Conservation (phyloP, 163 green algal species). For the Scenedesmus sp. region DNA sequence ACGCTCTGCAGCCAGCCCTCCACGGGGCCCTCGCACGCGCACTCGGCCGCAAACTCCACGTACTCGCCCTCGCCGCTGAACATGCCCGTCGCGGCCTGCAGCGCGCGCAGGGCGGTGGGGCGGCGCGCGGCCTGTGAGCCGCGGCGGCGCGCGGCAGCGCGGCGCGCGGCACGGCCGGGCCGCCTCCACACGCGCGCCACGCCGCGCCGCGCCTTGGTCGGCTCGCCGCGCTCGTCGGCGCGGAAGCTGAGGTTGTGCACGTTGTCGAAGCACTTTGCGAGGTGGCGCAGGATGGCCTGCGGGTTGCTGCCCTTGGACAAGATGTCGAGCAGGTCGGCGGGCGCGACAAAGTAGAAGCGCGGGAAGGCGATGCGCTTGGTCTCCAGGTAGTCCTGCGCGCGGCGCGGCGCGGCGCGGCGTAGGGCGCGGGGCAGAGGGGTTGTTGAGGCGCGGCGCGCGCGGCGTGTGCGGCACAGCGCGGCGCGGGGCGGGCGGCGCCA, state of each 20-base stretch:
- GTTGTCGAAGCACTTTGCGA: slow-evolving; percentile 95
- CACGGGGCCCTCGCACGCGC: slow-evolving; percentile 84
- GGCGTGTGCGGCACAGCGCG: too few relatives aligned
- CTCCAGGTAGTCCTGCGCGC: slow-evolving; percentile 89
- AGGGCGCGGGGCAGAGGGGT: too few relatives aligned
- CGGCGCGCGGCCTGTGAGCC: too few relatives aligned
- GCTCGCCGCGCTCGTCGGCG: slow-evolving; percentile 34
- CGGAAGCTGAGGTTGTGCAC: slow-evolving; percentile 90
- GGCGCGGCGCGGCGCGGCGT: too few relatives aligned
- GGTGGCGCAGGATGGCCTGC: slow-evolving; percentile 86
- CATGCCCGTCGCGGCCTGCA: slow-evolving; percentile 45
- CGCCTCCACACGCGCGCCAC: too few relatives aligned
- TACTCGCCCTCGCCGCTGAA: slow-evolving; percentile 58
- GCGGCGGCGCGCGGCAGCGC: too few relatives aligned
- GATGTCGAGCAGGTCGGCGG: slow-evolving; percentile 94
- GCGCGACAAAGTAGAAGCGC: slow-evolving; percentile 95
- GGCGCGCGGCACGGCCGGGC: too few relatives aligned
- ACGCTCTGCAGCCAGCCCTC: slow-evolving; percentile 88
- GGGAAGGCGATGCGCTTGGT: slow-evolving; percentile 94
- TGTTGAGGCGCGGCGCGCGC: too few relatives aligned
- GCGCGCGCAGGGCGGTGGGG: too few relatives aligned
- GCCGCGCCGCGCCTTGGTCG: slow-evolving; percentile 36
- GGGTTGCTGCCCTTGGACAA: slow-evolving; percentile 91
- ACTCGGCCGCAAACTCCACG: slow-evolving; percentile 74
- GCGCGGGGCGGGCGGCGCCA: too few relatives aligned